phyloP scores from a whole-genome alignment of 306 rosid genomes.

The Citrullus mucosospermus region DNA sequence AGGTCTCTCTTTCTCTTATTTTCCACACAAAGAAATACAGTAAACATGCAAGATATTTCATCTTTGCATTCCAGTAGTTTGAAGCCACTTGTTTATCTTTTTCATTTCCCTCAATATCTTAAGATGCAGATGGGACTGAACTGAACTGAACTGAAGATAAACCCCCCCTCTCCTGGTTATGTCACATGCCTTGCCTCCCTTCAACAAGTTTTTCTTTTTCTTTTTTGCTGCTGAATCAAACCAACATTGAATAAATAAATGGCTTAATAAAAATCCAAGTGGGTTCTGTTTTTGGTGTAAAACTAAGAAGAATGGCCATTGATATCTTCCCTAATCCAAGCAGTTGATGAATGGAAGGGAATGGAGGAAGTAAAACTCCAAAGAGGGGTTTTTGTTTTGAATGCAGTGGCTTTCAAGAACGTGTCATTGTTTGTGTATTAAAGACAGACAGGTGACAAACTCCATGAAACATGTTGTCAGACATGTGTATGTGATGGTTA shows the following conservation, averaged over 20 bases:
- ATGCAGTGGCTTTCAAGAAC: constrained; percentile 3
- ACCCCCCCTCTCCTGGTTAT: background rate
- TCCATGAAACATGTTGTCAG: constrained; percentile 14
- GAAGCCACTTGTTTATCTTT: background rate
- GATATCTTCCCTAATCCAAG: background rate
- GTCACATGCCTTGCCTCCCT: constrained; percentile 3
- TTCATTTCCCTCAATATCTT: background rate
- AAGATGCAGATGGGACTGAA: background rate
- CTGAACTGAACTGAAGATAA: background rate
- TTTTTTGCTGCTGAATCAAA: background rate
- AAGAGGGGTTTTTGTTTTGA: background rate
- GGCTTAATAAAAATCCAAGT: background rate
- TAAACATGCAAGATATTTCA: background rate
- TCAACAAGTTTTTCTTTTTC: background rate
- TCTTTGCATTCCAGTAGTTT: background rate
- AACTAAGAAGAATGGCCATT: background rate
- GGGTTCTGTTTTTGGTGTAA: background rate
- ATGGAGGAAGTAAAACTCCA: background rate
- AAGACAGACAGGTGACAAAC: constrained; percentile 3
- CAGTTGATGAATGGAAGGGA: background rate
- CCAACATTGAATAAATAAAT: background rate
- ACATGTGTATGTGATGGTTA: constrained; percentile 4
- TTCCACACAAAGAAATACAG: background rate
- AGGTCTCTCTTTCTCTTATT: background rate
- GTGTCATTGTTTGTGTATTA: background rate